Conservation (phyloP, 2,329 filamentous ascomycete species). For the Pseudogymnoascus sp. region DNA sequence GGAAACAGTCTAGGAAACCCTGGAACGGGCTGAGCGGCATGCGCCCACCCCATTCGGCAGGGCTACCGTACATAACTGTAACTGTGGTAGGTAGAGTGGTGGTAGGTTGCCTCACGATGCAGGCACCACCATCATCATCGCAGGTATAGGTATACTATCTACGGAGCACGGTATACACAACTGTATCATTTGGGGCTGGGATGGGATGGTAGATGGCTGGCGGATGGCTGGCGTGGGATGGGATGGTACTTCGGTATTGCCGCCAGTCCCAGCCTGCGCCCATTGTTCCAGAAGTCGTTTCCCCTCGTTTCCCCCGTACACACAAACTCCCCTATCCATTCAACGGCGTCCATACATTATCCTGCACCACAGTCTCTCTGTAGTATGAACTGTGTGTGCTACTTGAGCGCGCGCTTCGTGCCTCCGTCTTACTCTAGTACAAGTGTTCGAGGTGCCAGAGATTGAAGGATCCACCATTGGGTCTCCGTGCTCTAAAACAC, state of each 20-base stretch:
- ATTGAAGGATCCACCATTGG: background rate
- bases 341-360: background rate
- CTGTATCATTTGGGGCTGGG: background rate
- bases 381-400: background rate
- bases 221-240: background rate
- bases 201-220: background rate
- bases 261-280: background rate
- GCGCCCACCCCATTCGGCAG: slow-evolving; percentile 1
- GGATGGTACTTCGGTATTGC: background rate
- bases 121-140: background rate
- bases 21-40: slow-evolving; percentile 5
- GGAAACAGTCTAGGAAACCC: background rate
- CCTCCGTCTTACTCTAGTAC: background rate
- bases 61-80: background rate
- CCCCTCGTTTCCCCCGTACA: background rate
- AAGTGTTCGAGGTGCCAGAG: background rate
- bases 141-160: background rate
- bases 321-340: background rate
- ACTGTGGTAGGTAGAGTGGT: background rate
- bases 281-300: slow-evolving; percentile 7
- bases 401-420: background rate
- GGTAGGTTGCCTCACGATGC: background rate
- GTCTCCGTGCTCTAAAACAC: background rate
- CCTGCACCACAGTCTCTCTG: background rate
- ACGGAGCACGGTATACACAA: background rate